Evolutionary conservation across 148 eudicot genomes (phyloP).

Genomic region (Rhododendron griersonianum): DNA sequence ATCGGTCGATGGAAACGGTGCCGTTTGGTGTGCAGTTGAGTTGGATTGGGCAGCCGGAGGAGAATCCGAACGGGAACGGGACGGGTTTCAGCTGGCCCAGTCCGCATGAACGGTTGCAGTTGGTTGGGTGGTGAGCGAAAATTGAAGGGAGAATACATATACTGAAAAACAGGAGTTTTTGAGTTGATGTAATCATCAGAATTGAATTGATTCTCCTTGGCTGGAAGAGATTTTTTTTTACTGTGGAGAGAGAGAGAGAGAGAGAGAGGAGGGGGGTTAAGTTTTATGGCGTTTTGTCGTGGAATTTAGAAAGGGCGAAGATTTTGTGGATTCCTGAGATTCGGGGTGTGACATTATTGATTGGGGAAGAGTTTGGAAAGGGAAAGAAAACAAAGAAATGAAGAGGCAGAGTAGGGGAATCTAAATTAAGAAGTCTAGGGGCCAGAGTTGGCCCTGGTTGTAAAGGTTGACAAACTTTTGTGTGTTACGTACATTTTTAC

Average conservation of each 20-base stretch:
- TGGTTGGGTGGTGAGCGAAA: neutral
- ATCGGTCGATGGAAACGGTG: constrained; percentile 17
- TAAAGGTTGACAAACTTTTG: neutral
- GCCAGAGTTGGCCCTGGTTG: neutral
- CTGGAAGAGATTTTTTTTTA: neutral
- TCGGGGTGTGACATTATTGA: neutral
- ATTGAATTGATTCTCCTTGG: neutral
- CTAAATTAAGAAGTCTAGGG: neutral
- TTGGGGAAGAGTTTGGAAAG: neutral
- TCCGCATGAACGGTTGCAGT: constrained; percentile 28
- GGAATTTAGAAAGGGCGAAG: neutral
- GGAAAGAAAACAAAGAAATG: neutral
- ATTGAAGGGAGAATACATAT: neutral
- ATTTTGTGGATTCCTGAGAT: neutral
- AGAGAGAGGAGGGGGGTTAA: neutral
- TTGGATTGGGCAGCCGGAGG: constrained; percentile 39
- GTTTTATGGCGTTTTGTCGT: neutral
- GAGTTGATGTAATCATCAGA: neutral
- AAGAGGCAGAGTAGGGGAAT: neutral
- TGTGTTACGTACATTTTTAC: no score
- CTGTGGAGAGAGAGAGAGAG: neutral
- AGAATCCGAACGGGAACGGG: constrained; percentile 49
- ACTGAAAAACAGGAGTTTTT: neutral
- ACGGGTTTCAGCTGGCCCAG: neutral
- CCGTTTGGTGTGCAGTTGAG: constrained; percentile 35